Percentiles rank a stretch among this genome's conserved stretches.
phyloP scores from a whole-genome alignment of 768 basidiomycete genomes.

The Rhizopogon salebrosus region DNA sequence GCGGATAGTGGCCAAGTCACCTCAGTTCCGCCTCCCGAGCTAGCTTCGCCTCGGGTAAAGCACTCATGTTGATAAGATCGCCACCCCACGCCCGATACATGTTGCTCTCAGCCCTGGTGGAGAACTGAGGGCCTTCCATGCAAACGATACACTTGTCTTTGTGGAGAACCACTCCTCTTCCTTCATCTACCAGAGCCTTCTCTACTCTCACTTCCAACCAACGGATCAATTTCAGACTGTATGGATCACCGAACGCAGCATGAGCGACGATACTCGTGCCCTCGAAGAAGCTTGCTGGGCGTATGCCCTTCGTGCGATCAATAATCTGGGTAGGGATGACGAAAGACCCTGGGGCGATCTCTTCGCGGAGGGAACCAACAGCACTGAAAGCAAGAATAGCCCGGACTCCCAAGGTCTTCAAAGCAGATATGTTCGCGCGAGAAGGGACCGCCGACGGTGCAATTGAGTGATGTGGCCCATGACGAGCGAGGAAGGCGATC shows the following conservation, averaged over 20 bases:
- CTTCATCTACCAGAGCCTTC: conserved; percentile 55
- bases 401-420: conserved; percentile 87
- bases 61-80: conserved; percentile 96
- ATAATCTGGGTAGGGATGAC: conserved; percentile 89
- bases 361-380: conserved; percentile 91
- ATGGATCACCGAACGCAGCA: conserved; percentile 91
- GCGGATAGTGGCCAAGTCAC: conserved; percentile 31
- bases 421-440: conserved; percentile 92
- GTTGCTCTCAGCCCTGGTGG: conserved; percentile 91
- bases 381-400: conserved; percentile 93
- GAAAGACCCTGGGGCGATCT: conserved; percentile 88
- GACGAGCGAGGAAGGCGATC: conserved; percentile 89
- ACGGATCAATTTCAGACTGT: conserved; percentile 54
- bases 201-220: conserved; percentile 67
- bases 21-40: conserved; percentile 93
- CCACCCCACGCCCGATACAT: conserved; percentile 94
- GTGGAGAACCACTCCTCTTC: conserved; percentile 63
- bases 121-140: conserved; percentile 98
- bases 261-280: conserved; percentile 82
- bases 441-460: conserved; percentile 76
- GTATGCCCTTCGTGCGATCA: conserved; percentile 91
- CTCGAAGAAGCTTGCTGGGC: conserved; percentile 87
- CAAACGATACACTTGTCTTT: conserved; percentile 84
- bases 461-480: conserved; percentile 78
- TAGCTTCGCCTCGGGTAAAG: conserved; percentile 94